Percentiles rank a stretch among this genome's conserved stretches.
Evolutionary conservation across 164 flowering plant genomes (phyloP).

Genomic region (Warburgia ugandensis): DNA sequence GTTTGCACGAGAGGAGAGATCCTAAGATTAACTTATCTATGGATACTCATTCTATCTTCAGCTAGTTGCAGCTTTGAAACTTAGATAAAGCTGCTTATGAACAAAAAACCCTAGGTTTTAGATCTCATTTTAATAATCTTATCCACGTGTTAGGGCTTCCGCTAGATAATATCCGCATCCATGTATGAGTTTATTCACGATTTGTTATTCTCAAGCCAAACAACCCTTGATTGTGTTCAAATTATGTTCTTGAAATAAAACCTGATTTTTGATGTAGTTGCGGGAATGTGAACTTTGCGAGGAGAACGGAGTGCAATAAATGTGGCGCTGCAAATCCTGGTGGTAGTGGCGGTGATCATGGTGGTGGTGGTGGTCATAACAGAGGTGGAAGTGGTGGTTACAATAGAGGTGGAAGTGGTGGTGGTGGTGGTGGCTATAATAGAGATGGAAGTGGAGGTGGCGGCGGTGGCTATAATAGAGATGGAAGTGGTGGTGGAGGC

Average conservation of each 20-base stretch:
- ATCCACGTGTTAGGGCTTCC: no score
- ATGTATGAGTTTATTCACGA: no score
- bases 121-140: neutral
- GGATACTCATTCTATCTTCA: neutral
- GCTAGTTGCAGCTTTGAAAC: neutral
- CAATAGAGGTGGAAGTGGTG: neutral
- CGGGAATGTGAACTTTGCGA: conserved; percentile 91
- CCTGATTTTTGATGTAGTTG: conserved; percentile 55
- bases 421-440: conserved; percentile 9
- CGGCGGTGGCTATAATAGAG: conserved; percentile 22
- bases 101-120: neutral
- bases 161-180: no score
- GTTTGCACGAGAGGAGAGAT: no score
- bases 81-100: conserved; percentile 2
- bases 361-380: conserved; percentile 10
- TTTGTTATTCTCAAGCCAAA: neutral
- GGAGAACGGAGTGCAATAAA: conserved; percentile 86
- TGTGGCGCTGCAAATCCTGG: conserved; percentile 78
- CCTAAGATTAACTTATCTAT: conserved; percentile 4
- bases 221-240: conserved; percentile 12
- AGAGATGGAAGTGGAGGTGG: conserved; percentile 34
- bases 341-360: conserved; percentile 18
- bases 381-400: conserved; percentile 25
- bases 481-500: no score
- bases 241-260: conserved; percentile 4